These are phyloP conservation scores for Trichoderma koningii DNA, from an alignment of 2,329 filamentous ascomycete species.

Conservation along the genomic window DNA sequence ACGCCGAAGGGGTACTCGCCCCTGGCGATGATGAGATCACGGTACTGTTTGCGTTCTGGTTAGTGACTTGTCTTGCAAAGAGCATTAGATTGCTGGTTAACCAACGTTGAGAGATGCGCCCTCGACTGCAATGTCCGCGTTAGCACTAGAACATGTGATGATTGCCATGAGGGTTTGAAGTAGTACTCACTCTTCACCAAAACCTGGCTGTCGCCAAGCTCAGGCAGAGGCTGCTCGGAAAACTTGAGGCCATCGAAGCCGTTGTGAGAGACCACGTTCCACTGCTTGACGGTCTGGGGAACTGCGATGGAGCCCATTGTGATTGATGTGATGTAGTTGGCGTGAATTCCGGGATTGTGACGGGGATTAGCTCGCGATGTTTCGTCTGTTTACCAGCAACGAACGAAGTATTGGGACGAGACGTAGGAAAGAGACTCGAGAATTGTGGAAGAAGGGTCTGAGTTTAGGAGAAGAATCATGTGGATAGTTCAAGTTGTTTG, in stretches of 20 bases:
- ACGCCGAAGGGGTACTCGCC: conserved; percentile 51
- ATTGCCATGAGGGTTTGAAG: not conserved
- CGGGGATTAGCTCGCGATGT: not conserved
- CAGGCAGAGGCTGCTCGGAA: conserved; percentile 57
- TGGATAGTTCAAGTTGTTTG: too few relatives aligned
- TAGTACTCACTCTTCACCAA: conserved; percentile 57
- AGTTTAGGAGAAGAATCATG: too few relatives aligned
- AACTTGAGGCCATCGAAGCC: conserved; percentile 63
- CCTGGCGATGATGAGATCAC: conserved; percentile 54
- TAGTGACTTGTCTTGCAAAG: not conserved
- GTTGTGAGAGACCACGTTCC: conserved; percentile 48
- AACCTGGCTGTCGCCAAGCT: conserved; percentile 69
- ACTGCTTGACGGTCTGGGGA: conserved; percentile 53
- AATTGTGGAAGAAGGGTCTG: too few relatives aligned
- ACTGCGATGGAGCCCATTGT: conserved; percentile 12
- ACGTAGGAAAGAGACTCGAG: too few relatives aligned
- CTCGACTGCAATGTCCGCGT: conserved; percentile 41
- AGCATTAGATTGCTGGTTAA: not conserved
- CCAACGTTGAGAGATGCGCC: conserved; percentile 54
- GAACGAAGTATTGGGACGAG: too few relatives aligned
- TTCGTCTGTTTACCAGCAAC: not conserved
- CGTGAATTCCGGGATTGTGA: not conserved
- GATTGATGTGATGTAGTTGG: not conserved
- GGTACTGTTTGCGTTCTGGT: conserved; percentile 41
- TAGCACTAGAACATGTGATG: not conserved